phyloP scores from a whole-genome alignment of 2,329 filamentous ascomycete species.

The Fusarium metavorans region DNA sequence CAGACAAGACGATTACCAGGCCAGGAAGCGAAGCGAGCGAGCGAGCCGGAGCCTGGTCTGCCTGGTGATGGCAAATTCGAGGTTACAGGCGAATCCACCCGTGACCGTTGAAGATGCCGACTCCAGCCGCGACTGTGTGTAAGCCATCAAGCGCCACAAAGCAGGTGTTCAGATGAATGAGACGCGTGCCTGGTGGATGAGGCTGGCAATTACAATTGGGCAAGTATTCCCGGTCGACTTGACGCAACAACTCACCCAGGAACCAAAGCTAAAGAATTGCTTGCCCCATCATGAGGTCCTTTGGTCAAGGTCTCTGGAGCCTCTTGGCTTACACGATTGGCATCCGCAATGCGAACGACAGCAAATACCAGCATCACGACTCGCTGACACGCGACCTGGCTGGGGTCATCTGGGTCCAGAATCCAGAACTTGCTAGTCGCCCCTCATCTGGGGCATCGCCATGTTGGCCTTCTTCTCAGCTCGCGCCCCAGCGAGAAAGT shows the following conservation, averaged over 20 bases:
- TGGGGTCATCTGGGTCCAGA: conserved; percentile 11
- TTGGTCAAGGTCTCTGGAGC: conserved; percentile 12
- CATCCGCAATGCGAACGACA: conserved; percentile 4
- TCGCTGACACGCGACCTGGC: conserved; percentile 13
- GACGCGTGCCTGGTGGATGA: conserved; percentile 2
- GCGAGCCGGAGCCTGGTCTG: background rate
- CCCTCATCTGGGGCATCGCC: conserved; percentile 11
- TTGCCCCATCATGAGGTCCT: conserved; percentile 8
- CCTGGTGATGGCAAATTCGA: background rate
- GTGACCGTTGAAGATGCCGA: conserved; percentile 15
- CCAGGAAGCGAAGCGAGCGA: background rate
- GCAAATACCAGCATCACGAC: conserved; percentile 6
- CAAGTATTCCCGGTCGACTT: conserved; percentile 7
- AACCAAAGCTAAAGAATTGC: conserved; percentile 19
- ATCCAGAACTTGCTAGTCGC: background rate
- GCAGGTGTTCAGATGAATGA: background rate
- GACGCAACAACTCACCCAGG: conserved; percentile 10
- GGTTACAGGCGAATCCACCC: background rate
- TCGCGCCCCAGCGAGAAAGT: conserved; percentile 11
- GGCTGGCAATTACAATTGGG: conserved; percentile 10
- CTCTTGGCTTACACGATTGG: conserved; percentile 36
- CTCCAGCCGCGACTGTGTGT: conserved; percentile 5
- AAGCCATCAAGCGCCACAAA: background rate
- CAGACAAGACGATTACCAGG: background rate
- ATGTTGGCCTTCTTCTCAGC: conserved; percentile 10